These are phyloP conservation scores for Cladosporium oxysporum DNA, from an alignment of 2,329 filamentous ascomycete species.

Conservation along the genomic window DNA sequence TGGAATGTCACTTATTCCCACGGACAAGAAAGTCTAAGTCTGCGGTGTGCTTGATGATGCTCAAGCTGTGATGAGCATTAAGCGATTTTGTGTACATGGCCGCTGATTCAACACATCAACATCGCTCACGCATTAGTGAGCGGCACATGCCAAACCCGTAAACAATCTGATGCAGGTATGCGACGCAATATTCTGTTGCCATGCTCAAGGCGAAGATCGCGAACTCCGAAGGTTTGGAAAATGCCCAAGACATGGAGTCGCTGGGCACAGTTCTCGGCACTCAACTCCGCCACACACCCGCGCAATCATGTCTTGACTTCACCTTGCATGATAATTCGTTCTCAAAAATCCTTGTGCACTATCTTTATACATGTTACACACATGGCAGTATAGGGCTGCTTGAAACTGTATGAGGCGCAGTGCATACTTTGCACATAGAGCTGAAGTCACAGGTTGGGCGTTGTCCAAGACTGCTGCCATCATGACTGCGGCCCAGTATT, in stretches of 20 bases:
- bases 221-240: neutral
- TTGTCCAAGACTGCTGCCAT: neutral
- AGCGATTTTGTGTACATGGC: neutral
- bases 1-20: neutral
- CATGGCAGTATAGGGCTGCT: neutral
- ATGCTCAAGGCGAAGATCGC: neutral
- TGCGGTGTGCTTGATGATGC: neutral
- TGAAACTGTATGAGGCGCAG: neutral
- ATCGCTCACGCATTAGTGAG: neutral
- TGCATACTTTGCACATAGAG: constrained; percentile 9
- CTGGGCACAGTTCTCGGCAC: constrained; percentile 35
- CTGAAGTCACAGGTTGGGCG: neutral
- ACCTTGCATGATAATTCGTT: neutral
- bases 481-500: neutral
- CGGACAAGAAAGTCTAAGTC: constrained; percentile 1
- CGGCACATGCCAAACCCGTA: neutral
- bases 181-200: neutral
- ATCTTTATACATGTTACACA: neutral
- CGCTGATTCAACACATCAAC: neutral
- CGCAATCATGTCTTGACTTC: constrained; percentile 17
- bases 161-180: neutral
- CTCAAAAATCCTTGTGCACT: neutral
- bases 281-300: constrained; percentile 38
- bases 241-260: constrained; percentile 4
- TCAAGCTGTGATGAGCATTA: neutral